Evolutionary conservation across 768 basidiomycete genomes (phyloP).

Genomic region (Suillus fuscotomentosus): DNA sequence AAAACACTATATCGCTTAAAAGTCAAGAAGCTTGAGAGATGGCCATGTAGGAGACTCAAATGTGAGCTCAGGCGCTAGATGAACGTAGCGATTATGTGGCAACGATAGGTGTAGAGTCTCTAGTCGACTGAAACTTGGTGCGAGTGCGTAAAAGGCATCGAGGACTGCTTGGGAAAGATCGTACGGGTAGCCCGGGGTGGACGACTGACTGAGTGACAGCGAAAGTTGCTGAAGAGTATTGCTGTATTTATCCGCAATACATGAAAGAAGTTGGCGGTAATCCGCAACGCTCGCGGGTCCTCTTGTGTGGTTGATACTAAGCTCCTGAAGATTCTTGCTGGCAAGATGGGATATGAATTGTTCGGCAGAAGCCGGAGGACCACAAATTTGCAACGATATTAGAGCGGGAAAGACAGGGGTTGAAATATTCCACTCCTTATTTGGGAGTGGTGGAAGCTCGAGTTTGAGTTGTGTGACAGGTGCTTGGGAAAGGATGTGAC

Average conservation of each 20-base stretch:
- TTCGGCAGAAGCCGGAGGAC: background rate
- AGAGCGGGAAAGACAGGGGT: background rate
- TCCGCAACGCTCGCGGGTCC: background rate
- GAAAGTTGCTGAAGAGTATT: background rate
- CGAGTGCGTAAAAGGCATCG: background rate
- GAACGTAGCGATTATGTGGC: background rate
- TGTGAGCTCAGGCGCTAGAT: background rate
- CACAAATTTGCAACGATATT: background rate
- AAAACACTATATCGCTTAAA: background rate
- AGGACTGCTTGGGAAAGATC: conserved; percentile 1
- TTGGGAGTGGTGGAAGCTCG: background rate
- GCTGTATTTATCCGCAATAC: background rate
- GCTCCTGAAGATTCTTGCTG: background rate
- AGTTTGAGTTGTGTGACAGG: background rate
- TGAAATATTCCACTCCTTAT: background rate
- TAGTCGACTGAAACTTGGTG: background rate
- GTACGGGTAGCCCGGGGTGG: background rate
- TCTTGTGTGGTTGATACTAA: background rate
- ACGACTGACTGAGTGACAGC: background rate
- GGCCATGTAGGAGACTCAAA: background rate
- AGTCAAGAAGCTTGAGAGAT: background rate
- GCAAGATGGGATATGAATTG: background rate
- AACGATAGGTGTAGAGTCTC: background rate
- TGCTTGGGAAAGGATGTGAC: conserved; percentile 3
- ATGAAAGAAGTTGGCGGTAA: background rate